These are phyloP conservation scores for Heimioporus retisporus DNA, from an alignment of 1,284 basidiomycete species.

Conservation along the genomic window DNA sequence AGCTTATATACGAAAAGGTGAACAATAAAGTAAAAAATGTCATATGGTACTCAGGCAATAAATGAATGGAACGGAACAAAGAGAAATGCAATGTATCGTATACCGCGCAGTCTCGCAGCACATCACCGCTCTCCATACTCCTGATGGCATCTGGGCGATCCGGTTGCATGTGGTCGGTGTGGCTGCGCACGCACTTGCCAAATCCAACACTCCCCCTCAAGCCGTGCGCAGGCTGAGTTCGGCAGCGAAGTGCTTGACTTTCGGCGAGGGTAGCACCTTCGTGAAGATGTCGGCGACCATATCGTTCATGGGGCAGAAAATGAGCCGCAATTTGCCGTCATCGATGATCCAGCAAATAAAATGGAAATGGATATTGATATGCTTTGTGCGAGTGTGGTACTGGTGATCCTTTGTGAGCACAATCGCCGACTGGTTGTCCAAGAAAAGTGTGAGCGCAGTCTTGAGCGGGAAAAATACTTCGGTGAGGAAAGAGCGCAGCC, in stretches of 20 bases:
- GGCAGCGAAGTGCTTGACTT: too few relatives aligned
- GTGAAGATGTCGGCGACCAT: conserved; percentile 8
- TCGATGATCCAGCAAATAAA: conserved; percentile 6
- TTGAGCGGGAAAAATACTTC: conserved; percentile 12
- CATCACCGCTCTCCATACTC: too few relatives aligned
- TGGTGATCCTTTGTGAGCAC: too few relatives aligned
- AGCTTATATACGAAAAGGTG: too few relatives aligned
- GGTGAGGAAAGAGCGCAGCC: conserved; percentile 22
- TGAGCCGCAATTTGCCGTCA: not conserved
- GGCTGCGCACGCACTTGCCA: not conserved
- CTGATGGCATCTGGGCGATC: too few relatives aligned
- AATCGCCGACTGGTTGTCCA: conserved; percentile 46
- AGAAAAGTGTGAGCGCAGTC: conserved; percentile 23
- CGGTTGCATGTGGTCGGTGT: too few relatives aligned
- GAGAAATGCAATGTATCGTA: too few relatives aligned
- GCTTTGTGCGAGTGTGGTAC: conserved; percentile 39
- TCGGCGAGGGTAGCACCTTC: too few relatives aligned
- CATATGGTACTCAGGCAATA: too few relatives aligned
- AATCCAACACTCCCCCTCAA: conserved; percentile 20
- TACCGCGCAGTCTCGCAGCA: too few relatives aligned
- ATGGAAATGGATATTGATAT: conserved; percentile 42
- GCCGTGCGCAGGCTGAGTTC: conserved; percentile 6
- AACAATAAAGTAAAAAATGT: too few relatives aligned
- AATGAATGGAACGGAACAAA: too few relatives aligned
- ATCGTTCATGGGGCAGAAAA: conserved; percentile 6